Percentiles rank a stretch among this genome's conserved stretches.
Conservation (phyloP, 2,329 filamentous ascomycete genomes). For the Alternaria solani region DNA sequence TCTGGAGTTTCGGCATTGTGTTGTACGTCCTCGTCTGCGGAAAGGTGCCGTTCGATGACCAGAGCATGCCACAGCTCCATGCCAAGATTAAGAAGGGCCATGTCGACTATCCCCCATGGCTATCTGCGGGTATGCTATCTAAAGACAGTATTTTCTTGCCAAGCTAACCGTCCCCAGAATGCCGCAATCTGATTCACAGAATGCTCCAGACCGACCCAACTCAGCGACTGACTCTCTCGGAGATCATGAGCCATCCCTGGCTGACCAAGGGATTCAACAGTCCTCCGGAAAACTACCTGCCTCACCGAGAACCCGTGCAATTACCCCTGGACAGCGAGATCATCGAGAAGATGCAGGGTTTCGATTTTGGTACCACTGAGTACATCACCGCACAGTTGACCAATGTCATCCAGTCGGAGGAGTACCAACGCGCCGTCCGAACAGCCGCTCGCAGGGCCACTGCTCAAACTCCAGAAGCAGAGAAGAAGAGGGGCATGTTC, state of each 20-base stretch:
- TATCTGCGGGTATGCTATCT: slow-evolving; percentile 76
- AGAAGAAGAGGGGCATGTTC: slow-evolving; percentile 91
- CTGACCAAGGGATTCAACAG: slow-evolving; percentile 89
- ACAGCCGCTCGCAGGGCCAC: slow-evolving; percentile 72
- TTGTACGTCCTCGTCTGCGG: slow-evolving; percentile 96
- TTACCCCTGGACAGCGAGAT: slow-evolving; percentile 84
- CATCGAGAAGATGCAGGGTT: slow-evolving; percentile 93
- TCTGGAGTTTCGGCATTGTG: slow-evolving; percentile 99
- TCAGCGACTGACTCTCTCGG: slow-evolving; percentile 82
- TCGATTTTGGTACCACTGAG: slow-evolving; percentile 92
- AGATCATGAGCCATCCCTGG: slow-evolving; percentile 96
- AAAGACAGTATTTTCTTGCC: not conserved
- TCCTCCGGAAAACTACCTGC: slow-evolving; percentile 88
- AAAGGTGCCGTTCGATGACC: slow-evolving; percentile 98
- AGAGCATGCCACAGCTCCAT: slow-evolving; percentile 98
- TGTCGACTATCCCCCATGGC: slow-evolving; percentile 94
- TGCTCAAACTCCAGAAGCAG: slow-evolving; percentile 63
- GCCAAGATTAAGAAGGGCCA: slow-evolving; percentile 98
- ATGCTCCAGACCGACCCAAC: slow-evolving; percentile 96
- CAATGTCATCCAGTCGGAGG: slow-evolving; percentile 88
- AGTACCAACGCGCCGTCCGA: slow-evolving; percentile 87
- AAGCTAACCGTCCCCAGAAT: slow-evolving; percentile 67
- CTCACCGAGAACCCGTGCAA: slow-evolving; percentile 81
- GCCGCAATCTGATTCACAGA: slow-evolving; percentile 87
- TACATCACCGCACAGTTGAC: slow-evolving; percentile 82